A percentile compares a stretch with the other conserved stretches of the same genome.
Evolutionary conservation across 371 early-diverging fungal genomes (phyloP).

Genomic region (Dinochytrium kinnereticum): DNA sequence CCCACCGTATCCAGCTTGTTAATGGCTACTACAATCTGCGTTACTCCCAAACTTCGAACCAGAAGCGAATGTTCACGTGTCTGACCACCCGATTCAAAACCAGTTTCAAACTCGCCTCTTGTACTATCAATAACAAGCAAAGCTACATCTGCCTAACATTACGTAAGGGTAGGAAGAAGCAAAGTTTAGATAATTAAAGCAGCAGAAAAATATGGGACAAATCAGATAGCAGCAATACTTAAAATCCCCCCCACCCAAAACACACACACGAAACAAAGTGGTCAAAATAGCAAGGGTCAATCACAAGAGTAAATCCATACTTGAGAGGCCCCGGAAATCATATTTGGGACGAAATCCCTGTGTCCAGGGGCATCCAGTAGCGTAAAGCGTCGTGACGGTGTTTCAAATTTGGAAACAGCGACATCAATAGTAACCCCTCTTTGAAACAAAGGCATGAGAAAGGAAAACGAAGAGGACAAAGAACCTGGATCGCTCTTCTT

Average conservation of each 20-base stretch:
- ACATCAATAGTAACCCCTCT: conserved; percentile 98
- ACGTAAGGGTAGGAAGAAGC: neutral
- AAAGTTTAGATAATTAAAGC: neutral
- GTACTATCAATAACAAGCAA: conserved; percentile 94
- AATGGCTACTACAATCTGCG: conserved; percentile 86
- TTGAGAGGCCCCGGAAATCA: conserved; percentile 98
- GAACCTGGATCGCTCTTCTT: conserved; percentile 84
- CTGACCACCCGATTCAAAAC: conserved; percentile 96
- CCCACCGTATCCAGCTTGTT: conserved; percentile 88
- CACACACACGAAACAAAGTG: too few species aligned
- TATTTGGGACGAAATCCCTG: conserved; percentile 98
- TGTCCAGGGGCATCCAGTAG: conserved; percentile 99
- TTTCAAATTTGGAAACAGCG: conserved; percentile 90
- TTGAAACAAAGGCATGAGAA: conserved; percentile 6
- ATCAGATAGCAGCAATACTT: too few species aligned
- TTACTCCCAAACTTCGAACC: conserved; percentile 86
- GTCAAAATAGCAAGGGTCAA: too few species aligned
- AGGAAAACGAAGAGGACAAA: neutral
- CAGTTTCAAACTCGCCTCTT: conserved; percentile 95
- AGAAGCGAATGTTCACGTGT: conserved; percentile 96
- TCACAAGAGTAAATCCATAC: conserved; percentile 20
- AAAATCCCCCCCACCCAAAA: too few species aligned
- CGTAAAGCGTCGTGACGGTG: conserved; percentile 78
- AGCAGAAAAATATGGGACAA: neutral
- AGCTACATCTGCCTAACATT: conserved; percentile 84